Conservation (phyloP, 148 eudicot species). For the Salicornia ramosissima region DNA sequence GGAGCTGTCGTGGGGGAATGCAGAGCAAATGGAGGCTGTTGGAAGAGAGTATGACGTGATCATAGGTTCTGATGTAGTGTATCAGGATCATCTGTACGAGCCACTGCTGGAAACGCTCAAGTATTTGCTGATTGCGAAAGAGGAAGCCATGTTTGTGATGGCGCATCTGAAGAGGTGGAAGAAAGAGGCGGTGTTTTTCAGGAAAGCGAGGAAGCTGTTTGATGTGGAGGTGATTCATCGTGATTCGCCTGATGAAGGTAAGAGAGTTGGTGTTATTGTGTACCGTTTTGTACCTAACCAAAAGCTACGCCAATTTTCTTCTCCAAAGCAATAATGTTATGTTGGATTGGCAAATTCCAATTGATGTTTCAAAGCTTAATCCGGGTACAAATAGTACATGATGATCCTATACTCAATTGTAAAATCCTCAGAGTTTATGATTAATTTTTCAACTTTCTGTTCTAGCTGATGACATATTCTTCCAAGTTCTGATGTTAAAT, state of each 20-base stretch:
- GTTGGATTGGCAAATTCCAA: no score
- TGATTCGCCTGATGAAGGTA: constrained; percentile 44
- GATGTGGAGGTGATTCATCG: constrained; percentile 45
- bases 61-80: constrained; percentile 76
- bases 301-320: not conserved
- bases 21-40: constrained; percentile 47
- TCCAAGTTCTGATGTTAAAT: no score
- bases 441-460: no score
- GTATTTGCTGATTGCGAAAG: constrained; percentile 34
- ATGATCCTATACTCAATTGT: no score
- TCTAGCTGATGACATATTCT: no score
- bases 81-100: constrained; percentile 64
- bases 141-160: constrained; percentile 58
- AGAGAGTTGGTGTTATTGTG: constrained; percentile 56
- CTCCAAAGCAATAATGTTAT: not conserved
- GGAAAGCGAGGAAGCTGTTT: constrained; percentile 62
- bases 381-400: no score
- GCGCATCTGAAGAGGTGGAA: constrained; percentile 88
- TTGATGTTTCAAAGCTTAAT: no score
- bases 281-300: constrained; percentile 44
- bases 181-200: constrained; percentile 70
- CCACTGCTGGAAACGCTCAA: constrained; percentile 58
- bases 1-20: constrained; percentile 65
- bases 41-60: constrained; percentile 58
- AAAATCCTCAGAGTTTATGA: no score